Evolutionary conservation across 805 yeast genomes (phyloP).

Genomic region (Candida orba): DNA sequence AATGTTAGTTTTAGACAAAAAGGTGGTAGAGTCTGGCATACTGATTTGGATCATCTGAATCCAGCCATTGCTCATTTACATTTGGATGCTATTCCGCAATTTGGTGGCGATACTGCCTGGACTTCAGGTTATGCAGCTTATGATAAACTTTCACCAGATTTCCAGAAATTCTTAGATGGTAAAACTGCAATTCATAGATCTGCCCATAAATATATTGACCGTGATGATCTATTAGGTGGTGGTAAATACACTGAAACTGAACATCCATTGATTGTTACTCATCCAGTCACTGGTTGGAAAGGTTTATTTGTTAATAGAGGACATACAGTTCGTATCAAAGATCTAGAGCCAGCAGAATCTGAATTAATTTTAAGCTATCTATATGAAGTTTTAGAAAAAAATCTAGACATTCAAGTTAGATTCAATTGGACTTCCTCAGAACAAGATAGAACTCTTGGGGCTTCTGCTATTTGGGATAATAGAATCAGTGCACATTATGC

Average conservation of each 20-base stretch:
- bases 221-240: constrained; percentile 39
- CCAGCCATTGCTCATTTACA: constrained; percentile 49
- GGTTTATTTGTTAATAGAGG: constrained; percentile 43
- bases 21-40: constrained; percentile 35
- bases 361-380: constrained; percentile 35
- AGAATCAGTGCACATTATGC: constrained; percentile 47
- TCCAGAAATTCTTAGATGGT: constrained; percentile 46
- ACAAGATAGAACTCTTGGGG: constrained; percentile 20
- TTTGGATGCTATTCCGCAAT: constrained; percentile 39
- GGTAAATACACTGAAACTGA: constrained; percentile 41
- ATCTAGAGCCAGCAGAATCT: constrained; percentile 7
- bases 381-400: constrained; percentile 37
- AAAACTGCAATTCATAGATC: constrained; percentile 40
- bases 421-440: constrained; percentile 42
- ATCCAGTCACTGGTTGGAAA: constrained; percentile 62
- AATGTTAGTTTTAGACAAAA: constrained; percentile 3
- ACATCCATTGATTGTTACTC: constrained; percentile 52
- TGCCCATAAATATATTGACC: constrained; percentile 32
- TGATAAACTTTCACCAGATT: constrained; percentile 46
- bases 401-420: constrained; percentile 48
- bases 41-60: constrained; percentile 51
- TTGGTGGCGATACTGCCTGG: constrained; percentile 55
- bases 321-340: constrained; percentile 36
- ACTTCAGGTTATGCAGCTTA: constrained; percentile 50
- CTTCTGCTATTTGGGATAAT: constrained; percentile 57